These are phyloP conservation scores for Pseudognaphalium luteoalbum DNA, from an alignment of 129 eudicot species.

Conservation along the genomic window DNA sequence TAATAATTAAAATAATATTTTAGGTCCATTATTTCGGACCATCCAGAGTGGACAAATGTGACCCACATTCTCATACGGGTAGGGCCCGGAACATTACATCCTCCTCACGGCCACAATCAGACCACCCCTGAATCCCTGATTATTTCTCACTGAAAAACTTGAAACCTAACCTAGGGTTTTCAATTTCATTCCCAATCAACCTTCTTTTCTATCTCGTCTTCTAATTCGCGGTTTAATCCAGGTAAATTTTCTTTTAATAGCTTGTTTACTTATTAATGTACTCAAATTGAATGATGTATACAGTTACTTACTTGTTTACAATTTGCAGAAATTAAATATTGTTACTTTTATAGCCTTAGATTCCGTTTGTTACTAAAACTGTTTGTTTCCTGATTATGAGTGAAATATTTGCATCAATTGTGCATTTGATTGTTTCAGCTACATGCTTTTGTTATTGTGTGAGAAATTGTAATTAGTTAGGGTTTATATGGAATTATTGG, in stretches of 20 bases:
- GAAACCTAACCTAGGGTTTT: not conserved
- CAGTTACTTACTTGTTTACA: not conserved
- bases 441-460: not conserved
- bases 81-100: not conserved
- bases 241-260: not conserved
- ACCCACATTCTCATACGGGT: not conserved
- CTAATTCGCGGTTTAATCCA: not conserved
- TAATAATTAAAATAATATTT: too few relatives aligned
- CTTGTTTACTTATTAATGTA: not conserved
- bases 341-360: not conserved
- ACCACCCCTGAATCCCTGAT: not conserved
- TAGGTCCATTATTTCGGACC: constrained; percentile 5
- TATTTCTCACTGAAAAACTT: not conserved
- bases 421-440: not conserved
- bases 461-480: constrained; percentile 6
- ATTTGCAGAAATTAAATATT: not conserved
- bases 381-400: not conserved
- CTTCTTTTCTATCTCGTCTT: not conserved
- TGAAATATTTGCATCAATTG: not conserved
- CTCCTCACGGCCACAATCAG: not conserved
- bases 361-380: not conserved
- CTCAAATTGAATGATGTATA: not conserved
- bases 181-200: not conserved
- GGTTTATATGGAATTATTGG: constrained; percentile 17
- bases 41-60: constrained; percentile 10